phyloP scores from a whole-genome alignment of 2,329 filamentous ascomycete species.

The Pseudogymnoascus sp. region DNA sequence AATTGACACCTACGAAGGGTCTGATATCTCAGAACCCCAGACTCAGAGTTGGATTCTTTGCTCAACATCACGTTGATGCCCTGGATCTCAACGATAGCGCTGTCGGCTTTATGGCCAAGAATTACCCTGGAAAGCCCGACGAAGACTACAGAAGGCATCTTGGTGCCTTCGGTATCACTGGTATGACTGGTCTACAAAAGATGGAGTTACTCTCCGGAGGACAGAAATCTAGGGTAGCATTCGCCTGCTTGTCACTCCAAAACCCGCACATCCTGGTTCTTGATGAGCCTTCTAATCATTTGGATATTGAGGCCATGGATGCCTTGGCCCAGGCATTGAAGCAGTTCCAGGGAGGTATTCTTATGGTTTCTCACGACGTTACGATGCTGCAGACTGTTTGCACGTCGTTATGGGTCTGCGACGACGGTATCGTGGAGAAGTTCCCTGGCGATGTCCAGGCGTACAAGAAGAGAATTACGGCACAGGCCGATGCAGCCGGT shows the following conservation, averaged over 20 bases:
- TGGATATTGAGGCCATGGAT: slow-evolving; percentile 99
- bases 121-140: slow-evolving; percentile 82
- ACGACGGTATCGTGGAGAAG: slow-evolving; percentile 88
- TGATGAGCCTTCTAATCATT: slow-evolving; percentile 96
- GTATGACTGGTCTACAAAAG: slow-evolving; percentile 93
- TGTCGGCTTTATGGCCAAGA: slow-evolving; percentile 92
- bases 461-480: slow-evolving; percentile 94
- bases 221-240: slow-evolving; percentile 96
- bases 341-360: slow-evolving; percentile 84
- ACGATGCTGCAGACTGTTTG: slow-evolving; percentile 98
- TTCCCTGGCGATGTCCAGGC: slow-evolving; percentile 91
- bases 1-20: slow-evolving; percentile 67
- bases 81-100: slow-evolving; percentile 83
- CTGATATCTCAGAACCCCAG: slow-evolving; percentile 83
- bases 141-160: slow-evolving; percentile 95
- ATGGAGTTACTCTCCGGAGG: slow-evolving; percentile 92
- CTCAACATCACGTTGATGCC: slow-evolving; percentile 96
- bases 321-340: slow-evolving; percentile 77
- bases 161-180: slow-evolving; percentile 82
- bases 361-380: slow-evolving; percentile 99
- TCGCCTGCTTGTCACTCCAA: slow-evolving; percentile 87
- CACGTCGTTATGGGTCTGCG: slow-evolving; percentile 92
- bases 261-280: slow-evolving; percentile 97
- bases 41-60: slow-evolving; percentile 90
- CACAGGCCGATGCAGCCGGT: slow-evolving; percentile 80